Conservation (phyloP, 331 rosid species). For the Acacia pycnantha region DNA sequence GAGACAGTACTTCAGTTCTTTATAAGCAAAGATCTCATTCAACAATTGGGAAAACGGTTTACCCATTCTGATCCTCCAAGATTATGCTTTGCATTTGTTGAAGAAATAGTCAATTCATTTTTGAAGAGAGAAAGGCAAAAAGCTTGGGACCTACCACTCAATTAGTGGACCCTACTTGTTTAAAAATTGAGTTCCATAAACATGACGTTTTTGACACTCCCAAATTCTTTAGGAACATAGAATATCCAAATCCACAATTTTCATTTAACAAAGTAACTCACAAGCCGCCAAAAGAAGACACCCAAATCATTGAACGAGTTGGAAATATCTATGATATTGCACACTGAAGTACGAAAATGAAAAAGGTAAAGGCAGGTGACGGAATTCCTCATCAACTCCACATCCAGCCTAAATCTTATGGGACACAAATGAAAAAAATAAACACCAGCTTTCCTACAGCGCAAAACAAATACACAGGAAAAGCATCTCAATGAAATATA, state of each 20-base stretch:
- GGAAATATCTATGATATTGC: not conserved
- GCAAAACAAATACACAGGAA: not conserved
- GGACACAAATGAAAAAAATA: not conserved
- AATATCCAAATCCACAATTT: not conserved
- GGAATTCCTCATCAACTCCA: not conserved
- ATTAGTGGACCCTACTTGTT: not conserved
- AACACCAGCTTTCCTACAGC: slow-evolving; percentile 10
- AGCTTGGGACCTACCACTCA: not conserved
- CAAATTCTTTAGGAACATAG: not conserved
- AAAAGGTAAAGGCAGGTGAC: not conserved
- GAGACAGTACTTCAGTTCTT: not conserved
- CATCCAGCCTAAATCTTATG: slow-evolving; percentile 1
- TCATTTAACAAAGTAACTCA: not conserved
- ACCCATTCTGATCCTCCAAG: not conserved
- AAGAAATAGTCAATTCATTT: not conserved
- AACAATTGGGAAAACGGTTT: not conserved
- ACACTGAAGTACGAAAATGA: not conserved
- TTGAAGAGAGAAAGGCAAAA: not conserved
- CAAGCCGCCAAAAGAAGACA: slow-evolving; percentile 6
- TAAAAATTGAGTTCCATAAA: not conserved
- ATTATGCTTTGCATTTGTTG: not conserved
- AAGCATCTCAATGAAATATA: not conserved
- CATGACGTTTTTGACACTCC: not conserved
- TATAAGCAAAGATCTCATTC: not conserved
- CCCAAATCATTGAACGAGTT: not conserved